Base-by-base conservation (phyloP, 345 rosid genomes). In the Erodium maritimum region DNA sequence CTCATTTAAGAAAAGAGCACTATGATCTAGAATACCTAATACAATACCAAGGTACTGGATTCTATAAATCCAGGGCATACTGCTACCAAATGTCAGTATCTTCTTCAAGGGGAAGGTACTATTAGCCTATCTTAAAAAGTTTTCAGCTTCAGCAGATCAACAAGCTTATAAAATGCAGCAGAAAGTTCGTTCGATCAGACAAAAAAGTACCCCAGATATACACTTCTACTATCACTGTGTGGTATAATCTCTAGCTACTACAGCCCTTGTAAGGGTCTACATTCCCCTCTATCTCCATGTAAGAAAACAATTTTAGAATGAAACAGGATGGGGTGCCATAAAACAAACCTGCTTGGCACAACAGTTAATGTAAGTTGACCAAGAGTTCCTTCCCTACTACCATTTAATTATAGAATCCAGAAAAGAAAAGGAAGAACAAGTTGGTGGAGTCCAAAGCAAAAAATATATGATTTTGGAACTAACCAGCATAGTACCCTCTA, bases 401-500 rank as follows among this genome's bases (percentile, higher is more conserved):
- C 16, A 10, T 42, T 42, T 42, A 42, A 42, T 10, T 42, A 10
- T 16, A 42, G 48, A 14, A 10, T 42, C 48, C 48, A 42, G 17
- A 42, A 42, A 11, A 42, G 34, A 29, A 29, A 29, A 29, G 34
- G 34, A 29, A 29, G 48, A 42, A 42, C 48, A 42, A 42, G 17
- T 14, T 16, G 12, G 2, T 42, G 14, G 0, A 42, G 48, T 42
- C 3, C 14, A 42, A 42, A 42, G 48, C 16, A 24, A 17, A 56
- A 57, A 0, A n/a, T 23, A 54, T 45, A 48, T 33, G 10, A 14
- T 24, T 56, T 12, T 54, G 65, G 58, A 72, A 29, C 69, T 59
- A 70, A 93, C 99, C 96, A 60, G 91, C 68, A 64, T 87, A 82
- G 58, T 73, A 58, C 61, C 80, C 84, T 85, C 96, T 89, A 4